Conservation (phyloP, 257 asterid species). For the Anisodus tanguticus region DNA sequence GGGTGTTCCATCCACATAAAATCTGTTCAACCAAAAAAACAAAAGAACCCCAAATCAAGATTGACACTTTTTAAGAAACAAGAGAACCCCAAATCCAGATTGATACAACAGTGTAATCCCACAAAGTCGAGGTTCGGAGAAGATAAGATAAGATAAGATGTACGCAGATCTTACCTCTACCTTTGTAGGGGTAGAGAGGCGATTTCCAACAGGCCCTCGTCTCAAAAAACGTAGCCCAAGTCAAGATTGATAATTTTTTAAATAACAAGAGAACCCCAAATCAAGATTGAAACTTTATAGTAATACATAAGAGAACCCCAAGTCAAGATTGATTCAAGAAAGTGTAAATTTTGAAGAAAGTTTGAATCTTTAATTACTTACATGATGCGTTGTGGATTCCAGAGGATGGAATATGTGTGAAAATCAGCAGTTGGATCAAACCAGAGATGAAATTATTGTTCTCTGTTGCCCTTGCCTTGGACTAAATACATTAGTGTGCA, state of each 20-base stretch:
- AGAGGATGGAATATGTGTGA: slow-evolving; percentile 76
- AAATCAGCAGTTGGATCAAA: slow-evolving; percentile 37
- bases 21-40: slow-evolving; percentile 32
- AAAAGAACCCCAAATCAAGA: not conserved
- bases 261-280: not conserved
- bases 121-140: too few species aligned
- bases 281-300: not conserved
- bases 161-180: too few species aligned
- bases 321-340: not conserved
- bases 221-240: not conserved
- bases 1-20: slow-evolving; percentile 62
- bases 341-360: not conserved
- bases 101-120: too few species aligned
- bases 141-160: too few species aligned
- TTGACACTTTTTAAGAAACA: not conserved
- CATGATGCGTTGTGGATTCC: slow-evolving; percentile 77
- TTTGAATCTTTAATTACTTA: slow-evolving; percentile 38
- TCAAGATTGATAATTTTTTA: not conserved
- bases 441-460: too few species aligned
- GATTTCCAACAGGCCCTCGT: too few species aligned
- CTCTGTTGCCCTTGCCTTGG: too few species aligned
- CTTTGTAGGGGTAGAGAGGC: too few species aligned
- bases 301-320: too few species aligned
- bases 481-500: too few species aligned
- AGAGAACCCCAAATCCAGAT: too few species aligned